phyloP scores from a whole-genome alignment of 495 filamentous ascomycete genomes.

The Podospora anserina region DNA sequence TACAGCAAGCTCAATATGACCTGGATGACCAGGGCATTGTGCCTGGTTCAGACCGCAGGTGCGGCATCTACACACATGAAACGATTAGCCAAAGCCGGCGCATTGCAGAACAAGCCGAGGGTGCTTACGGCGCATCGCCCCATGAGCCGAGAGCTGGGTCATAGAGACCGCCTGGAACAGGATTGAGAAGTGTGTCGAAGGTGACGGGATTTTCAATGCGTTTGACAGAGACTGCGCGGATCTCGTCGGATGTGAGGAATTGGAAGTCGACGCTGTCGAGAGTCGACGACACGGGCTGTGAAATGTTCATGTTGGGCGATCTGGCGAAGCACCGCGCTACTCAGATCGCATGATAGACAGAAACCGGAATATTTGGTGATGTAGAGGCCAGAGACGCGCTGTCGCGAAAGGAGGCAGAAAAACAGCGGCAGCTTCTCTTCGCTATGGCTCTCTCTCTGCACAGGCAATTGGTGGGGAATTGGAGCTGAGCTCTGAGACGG shows the following conservation, averaged over 20 bases:
- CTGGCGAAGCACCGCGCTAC: conserved; percentile 14
- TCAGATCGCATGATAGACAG: conserved; percentile 11
- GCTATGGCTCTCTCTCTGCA: conserved; percentile 25
- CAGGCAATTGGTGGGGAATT: conserved; percentile 31
- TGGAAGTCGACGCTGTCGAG: conserved; percentile 88
- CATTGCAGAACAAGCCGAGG: not conserved
- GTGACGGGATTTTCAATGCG: conserved; percentile 84
- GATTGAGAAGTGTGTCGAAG: conserved; percentile 82
- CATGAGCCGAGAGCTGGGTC: conserved; percentile 91
- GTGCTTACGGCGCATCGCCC: conserved; percentile 70
- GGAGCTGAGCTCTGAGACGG: conserved; percentile 17
- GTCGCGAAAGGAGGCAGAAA: conserved; percentile 9
- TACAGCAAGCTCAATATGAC: conserved; percentile 91
- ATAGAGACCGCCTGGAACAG: conserved; percentile 83
- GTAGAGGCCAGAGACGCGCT: conserved; percentile 4
- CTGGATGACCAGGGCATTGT: conserved; percentile 86
- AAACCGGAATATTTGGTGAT: not conserved
- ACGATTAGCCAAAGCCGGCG: conserved; percentile 20
- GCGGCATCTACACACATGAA: conserved; percentile 62
- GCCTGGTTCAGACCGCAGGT: conserved; percentile 78
- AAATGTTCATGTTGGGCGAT: conserved; percentile 66
- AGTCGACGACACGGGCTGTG: conserved; percentile 79
- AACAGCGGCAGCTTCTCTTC: conserved; percentile 11
- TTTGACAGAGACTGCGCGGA: conserved; percentile 85
- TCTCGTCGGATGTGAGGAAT: conserved; percentile 74